phyloP scores from a whole-genome alignment of 208 protist genomes.

The Ichthyophonus hoferi region DNA sequence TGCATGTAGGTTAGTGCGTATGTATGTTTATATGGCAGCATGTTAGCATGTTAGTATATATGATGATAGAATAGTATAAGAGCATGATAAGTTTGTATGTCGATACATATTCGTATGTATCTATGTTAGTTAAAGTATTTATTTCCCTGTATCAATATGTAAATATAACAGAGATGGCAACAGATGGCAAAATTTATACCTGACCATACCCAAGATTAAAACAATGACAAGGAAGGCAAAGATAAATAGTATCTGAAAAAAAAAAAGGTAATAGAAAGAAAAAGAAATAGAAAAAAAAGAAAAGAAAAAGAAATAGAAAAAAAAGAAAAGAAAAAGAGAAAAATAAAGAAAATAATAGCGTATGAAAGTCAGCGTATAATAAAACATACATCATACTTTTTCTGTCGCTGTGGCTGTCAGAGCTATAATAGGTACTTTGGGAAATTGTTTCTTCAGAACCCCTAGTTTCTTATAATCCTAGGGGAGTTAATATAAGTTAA shows the following conservation, averaged over 20 bases:
- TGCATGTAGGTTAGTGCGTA: background rate
- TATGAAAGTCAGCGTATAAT: too few species aligned
- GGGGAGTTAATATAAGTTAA: too few species aligned
- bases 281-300: background rate
- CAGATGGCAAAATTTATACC: too few species aligned
- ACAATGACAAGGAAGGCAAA: too few species aligned
- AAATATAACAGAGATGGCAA: background rate
- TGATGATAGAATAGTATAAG: background rate
- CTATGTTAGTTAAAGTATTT: background rate
- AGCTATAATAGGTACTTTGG: conserved; percentile 41
- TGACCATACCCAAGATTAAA: too few species aligned
- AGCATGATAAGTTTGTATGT: background rate
- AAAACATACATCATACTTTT: too few species aligned
- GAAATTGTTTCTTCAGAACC: background rate
- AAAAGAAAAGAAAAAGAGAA: background rate
- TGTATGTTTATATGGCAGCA: too few species aligned
- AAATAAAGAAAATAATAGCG: too few species aligned
- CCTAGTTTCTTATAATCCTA: conserved; percentile 61
- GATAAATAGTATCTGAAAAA: too few species aligned
- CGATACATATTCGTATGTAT: background rate
- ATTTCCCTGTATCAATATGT: background rate
- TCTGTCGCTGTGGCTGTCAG: conserved; percentile 27
- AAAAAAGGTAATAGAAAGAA: too few species aligned
- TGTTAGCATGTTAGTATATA: background rate
- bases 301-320: background rate